Conservation (phyloP, 495 filamentous ascomycete genomes). For the Coniosporium apollinis region DNA sequence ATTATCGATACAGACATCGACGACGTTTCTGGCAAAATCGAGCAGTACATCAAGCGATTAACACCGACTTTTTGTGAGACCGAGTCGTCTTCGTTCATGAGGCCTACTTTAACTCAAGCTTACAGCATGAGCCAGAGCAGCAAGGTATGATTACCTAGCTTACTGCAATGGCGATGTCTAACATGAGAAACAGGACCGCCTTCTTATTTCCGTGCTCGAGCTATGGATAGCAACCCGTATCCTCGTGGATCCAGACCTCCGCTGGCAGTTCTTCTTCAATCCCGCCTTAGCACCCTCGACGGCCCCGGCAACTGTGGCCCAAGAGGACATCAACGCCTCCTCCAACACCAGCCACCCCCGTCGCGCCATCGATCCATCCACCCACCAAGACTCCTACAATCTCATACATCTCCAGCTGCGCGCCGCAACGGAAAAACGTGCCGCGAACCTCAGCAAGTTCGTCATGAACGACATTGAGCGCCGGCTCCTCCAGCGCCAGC, state of each 20-base stretch:
- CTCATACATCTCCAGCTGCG: constrained; percentile 53
- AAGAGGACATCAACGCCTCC: constrained; percentile 22
- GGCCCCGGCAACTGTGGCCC: constrained; percentile 25
- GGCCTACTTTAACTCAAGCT: constrained; percentile 45
- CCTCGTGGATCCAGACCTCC: constrained; percentile 45
- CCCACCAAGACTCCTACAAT: constrained; percentile 30
- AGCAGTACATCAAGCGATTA: constrained; percentile 51
- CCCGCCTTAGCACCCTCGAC: constrained; percentile 28
- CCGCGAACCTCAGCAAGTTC: constrained; percentile 42
- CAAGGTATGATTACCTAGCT: no score
- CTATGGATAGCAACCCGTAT: constrained; percentile 64
- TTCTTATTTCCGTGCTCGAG: constrained; percentile 51
- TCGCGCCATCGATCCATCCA: constrained; percentile 24
- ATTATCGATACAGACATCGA: constrained; percentile 37
- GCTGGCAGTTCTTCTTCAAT: constrained; percentile 46
- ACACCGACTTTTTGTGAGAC: constrained; percentile 42
- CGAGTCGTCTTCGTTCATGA: constrained; percentile 52
- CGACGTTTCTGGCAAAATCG: constrained; percentile 48
- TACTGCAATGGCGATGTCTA: no score
- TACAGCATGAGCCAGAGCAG: no score
- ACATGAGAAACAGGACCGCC: no score
- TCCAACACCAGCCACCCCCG: constrained; percentile 13
- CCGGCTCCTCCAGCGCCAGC: constrained; percentile 51
- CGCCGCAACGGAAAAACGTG: constrained; percentile 58
- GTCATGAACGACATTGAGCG: constrained; percentile 64